Evolutionary conservation across 257 asterid species (phyloP).

Genomic region (Solanum chiquidenum): DNA sequence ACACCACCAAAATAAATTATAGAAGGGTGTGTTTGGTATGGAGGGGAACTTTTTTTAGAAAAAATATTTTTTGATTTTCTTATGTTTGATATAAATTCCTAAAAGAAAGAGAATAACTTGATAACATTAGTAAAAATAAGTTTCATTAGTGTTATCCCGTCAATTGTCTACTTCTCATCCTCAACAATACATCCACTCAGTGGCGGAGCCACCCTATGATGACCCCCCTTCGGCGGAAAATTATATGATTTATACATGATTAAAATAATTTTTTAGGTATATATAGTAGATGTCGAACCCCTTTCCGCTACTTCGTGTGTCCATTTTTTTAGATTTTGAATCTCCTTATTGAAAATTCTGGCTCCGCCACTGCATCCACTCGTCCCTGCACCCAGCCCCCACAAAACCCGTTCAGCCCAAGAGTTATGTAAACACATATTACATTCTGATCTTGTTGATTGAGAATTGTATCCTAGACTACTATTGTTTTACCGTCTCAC

Average conservation of each 20-base stretch:
- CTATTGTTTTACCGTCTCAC: neutral
- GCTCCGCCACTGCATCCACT: no score
- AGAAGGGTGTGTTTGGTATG: neutral
- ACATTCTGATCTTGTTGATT: neutral
- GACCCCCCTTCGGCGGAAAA: no score
- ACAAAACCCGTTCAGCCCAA: neutral
- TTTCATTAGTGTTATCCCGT: neutral
- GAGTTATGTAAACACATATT: neutral
- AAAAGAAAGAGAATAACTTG: neutral
- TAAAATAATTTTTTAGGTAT: no score
- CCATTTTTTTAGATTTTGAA: no score
- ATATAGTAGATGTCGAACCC: no score
- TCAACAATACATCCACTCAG: neutral
- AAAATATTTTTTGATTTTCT: neutral
- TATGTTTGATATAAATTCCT: neutral
- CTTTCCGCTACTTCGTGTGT: no score
- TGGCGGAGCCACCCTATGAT: no score
- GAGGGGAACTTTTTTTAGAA: neutral
- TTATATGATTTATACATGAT: no score
- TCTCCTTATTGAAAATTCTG: no score
- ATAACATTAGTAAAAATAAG: neutral
- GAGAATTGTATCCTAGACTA: neutral
- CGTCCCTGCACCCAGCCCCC: neutral
- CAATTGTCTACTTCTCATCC: neutral
- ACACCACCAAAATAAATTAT: neutral